Base-by-base conservation (phyloP, 1,284 basidiomycete genomes). In the Ganoderma leucocontextum region DNA sequence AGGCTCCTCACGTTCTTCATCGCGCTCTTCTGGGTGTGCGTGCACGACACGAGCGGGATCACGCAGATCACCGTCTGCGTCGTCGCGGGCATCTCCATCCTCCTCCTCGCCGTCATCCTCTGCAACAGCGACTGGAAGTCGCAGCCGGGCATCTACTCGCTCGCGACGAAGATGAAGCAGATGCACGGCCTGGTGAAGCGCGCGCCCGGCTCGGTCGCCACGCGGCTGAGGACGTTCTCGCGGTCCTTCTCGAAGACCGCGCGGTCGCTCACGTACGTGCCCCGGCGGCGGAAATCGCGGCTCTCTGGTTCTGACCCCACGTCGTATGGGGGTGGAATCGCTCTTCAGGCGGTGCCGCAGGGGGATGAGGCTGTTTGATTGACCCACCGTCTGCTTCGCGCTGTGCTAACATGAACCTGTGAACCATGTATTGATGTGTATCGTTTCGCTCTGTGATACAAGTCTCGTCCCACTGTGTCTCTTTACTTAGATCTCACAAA, bases 1-100 rank as follows among this genome's bases (percentile, higher is more conserved):
- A 60, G 59, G 15, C 38, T 60, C 38, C 17, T 60, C 5, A 44
- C 59, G 25, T 60, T 60, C 39, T 60, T 60, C 59, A 44, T 60
- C 39, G 59, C 59, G 5, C 25, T 60, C 38, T 41, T n/a, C 59
- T 60, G 59, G 59, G 29, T 60, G 2, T 60, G 59, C 19, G 13
- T 42, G 38, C 59, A 60, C 17, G 17, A 41, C 22, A 44, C 59
- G 38, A 41, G 59, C 59, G 25, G 29, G 39, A 38, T 60, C 38
- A 41, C 39, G n/a, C 9, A 13, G 22, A 60, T 60, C 59, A 15
- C n/a, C 12, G 59, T 42, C 59, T n/a, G 22, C 29, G 8, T 42
- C 59, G 39, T 42, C 39, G 22, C 39, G n/a, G 59, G 2, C 10
- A 22, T 60, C 15, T 60, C 41, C 25, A 36, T 36, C 59, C 13